Evolutionary conservation across 2,329 filamentous ascomycete genomes (phyloP).

Genomic region (Sporothrix humicola): DNA sequence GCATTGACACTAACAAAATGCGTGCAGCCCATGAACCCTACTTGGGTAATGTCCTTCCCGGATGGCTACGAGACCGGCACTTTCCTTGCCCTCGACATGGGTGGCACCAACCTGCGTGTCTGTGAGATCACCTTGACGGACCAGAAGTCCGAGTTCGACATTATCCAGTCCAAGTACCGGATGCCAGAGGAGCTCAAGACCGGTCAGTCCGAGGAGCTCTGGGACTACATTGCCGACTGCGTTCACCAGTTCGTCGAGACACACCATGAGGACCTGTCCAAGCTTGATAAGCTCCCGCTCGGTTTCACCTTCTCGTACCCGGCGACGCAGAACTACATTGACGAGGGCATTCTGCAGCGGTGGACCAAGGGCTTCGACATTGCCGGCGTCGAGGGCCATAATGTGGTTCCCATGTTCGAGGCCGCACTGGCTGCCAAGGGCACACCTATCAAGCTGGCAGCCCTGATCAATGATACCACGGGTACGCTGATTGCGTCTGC

Average conservation of each 20-base stretch:
- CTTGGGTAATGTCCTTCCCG: constrained; percentile 91
- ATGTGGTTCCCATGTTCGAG: constrained; percentile 89
- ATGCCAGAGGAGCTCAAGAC: constrained; percentile 94
- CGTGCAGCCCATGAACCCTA: constrained; percentile 89
- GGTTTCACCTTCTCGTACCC: constrained; percentile 98
- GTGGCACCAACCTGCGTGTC: constrained; percentile 92
- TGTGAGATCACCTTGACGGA: constrained; percentile 91
- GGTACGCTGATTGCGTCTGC: constrained; percentile 95
- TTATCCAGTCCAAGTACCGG: constrained; percentile 94
- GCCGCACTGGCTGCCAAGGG: constrained; percentile 68
- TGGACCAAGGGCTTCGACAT: constrained; percentile 99
- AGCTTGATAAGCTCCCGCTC: constrained; percentile 72
- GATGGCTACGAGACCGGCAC: constrained; percentile 86
- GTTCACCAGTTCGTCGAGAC: constrained; percentile 87
- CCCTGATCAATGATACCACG: constrained; percentile 96
- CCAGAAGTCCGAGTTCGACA: constrained; percentile 87
- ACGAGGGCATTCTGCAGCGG: constrained; percentile 87
- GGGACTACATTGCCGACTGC: constrained; percentile 94
- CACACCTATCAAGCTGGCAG: constrained; percentile 89
- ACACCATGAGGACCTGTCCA: constrained; percentile 72
- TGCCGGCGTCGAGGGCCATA: constrained; percentile 84
- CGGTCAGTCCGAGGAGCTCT: constrained; percentile 81
- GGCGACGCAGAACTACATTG: constrained; percentile 89
- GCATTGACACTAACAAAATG: background rate
- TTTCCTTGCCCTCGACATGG: constrained; percentile 91